Conservation (phyloP, 371 early-diverging fungal genomes). For the Rhizopus delemar region DNA sequence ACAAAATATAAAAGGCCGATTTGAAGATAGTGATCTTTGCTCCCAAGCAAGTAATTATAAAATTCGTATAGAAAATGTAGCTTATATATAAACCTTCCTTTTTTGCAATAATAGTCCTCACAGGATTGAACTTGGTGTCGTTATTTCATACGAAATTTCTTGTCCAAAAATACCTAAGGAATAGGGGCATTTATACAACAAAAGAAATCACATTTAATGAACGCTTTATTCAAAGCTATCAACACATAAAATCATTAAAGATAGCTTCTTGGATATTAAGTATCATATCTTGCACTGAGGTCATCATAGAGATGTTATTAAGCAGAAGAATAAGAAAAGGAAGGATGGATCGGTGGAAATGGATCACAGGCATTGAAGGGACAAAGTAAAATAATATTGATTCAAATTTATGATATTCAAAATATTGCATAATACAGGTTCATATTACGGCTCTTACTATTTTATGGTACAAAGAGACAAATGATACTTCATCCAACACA, state of each 20-base stretch:
- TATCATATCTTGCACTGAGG: constrained; percentile 42
- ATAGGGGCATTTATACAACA: neutral
- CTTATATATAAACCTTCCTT: neutral
- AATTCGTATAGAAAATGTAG: neutral
- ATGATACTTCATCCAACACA: constrained; percentile 49
- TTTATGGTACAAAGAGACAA: constrained; percentile 19
- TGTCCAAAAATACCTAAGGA: constrained; percentile 6
- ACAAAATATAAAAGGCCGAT: constrained; percentile 17
- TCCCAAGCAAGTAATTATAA: constrained; percentile 25
- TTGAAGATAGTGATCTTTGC: constrained; percentile 27
- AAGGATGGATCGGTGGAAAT: constrained; percentile 29
- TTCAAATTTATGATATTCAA: neutral
- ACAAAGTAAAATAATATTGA: constrained; percentile 29
- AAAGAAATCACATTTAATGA: constrained; percentile 25
- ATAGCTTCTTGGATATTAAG: constrained; percentile 30
- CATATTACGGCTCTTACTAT: constrained; percentile 29
- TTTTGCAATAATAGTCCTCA: constrained; percentile 9
- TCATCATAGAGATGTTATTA: constrained; percentile 36
- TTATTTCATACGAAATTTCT: constrained; percentile 25
- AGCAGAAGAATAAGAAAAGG: constrained; percentile 8
- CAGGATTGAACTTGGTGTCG: constrained; percentile 24
- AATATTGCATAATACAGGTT: constrained; percentile 14
- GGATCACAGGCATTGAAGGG: constrained; percentile 37
- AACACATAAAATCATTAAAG: constrained; percentile 4
- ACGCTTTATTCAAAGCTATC: constrained; percentile 21